Conservation (phyloP, 768 basidiomycete species). For the Termitomyces heimii region DNA sequence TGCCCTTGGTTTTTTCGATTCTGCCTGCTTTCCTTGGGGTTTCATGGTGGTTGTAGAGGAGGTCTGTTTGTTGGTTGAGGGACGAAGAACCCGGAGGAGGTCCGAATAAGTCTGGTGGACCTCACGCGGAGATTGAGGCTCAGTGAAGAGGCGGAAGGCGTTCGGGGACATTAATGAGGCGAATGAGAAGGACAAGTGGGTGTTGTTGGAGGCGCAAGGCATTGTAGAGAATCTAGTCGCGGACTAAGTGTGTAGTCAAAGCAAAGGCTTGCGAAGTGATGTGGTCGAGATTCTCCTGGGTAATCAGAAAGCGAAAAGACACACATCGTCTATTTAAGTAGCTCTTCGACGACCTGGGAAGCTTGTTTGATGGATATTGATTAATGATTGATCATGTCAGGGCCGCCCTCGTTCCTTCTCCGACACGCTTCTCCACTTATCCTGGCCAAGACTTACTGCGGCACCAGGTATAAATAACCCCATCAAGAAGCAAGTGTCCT, state of each 20-base stretch:
- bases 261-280: background rate
- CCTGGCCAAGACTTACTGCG: too few species aligned
- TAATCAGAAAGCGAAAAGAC: background rate
- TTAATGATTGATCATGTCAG: too few species aligned
- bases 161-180: conserved; percentile 20
- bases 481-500: too few species aligned
- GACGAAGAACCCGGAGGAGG: conserved; percentile 27
- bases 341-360: too few species aligned
- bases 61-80: conserved; percentile 17
- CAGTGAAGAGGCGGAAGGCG: conserved; percentile 29
- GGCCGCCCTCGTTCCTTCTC: too few species aligned
- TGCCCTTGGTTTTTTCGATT: conserved; percentile 4
- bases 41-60: background rate
- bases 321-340: conserved; percentile 10
- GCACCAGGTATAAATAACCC: too few species aligned
- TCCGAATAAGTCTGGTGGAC: conserved; percentile 32
- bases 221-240: background rate
- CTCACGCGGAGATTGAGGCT: conserved; percentile 31
- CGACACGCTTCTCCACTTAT: too few species aligned
- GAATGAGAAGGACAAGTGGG: conserved; percentile 20
- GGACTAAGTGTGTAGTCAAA: background rate
- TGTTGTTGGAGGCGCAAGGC: conserved; percentile 4
- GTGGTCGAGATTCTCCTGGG: background rate
- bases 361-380: too few species aligned
- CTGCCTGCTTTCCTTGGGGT: background rate